Evolutionary conservation across 2,329 filamentous ascomycete genomes (phyloP), one percentile per base, ranked within the genome.

Genomic region (Botryotinia calthae): DNA sequence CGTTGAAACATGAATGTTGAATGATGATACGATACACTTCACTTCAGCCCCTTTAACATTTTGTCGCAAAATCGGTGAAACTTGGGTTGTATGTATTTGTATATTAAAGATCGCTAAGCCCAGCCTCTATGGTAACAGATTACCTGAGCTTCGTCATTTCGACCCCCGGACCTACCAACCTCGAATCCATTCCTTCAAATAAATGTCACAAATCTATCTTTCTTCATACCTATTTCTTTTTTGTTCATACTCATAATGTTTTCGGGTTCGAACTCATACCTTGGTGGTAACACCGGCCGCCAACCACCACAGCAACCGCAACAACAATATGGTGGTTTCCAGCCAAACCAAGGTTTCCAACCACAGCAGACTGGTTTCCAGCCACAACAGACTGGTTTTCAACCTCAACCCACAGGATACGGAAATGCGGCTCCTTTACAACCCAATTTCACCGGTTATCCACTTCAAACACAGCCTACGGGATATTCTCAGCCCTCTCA

Each of bases 261-360:
- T 85, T 96, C 94, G 77, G 93, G 91, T 82, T 93, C 93, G 77
- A 97, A 93, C 85, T 91, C 93, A 76, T 98, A 91, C 83, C 84
- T 97, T 80, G 94, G 94, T 83, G 92, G 90, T 84, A 88, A 87
- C 82, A 93, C 91, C 81, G 91, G 87, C 85, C 89, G 91, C 72
- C 81, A 83, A 75, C 79, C 82, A 77, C 82, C 81, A 76, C 81
- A 82, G 70, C 70, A 51, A 44, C 79, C 80, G 56, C 89, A 85
- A 31, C 73, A 63, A 54, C 62, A 72, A 46, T 72, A 72, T 64
- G 71, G 71, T 42, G 71, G 56, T 40, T 73, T 70, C 28, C 66
- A 70, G 34, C 65, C 65, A 37, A 70, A 68, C 34, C 71, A 73
- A 58, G 66, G 63, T 44, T 73, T 68, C 54, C 72, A 73, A 67